Percentiles rank a stretch among this genome's conserved stretches.
Evolutionary conservation across 805 yeast species (phyloP).

Genomic region (Spathaspora sp.): DNA sequence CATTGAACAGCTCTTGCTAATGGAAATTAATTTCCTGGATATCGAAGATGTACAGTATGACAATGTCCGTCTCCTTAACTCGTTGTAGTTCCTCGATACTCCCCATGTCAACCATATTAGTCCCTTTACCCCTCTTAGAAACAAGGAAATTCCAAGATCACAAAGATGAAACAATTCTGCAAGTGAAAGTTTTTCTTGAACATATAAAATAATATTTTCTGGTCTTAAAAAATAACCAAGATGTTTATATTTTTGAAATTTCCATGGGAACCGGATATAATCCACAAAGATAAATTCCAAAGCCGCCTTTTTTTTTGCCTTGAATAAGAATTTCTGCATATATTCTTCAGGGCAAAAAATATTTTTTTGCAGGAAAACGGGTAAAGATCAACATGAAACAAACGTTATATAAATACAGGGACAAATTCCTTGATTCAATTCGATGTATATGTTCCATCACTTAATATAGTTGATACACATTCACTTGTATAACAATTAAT

Average conservation of each 20-base stretch:
- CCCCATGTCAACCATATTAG: background rate
- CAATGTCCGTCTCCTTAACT: too few relatives aligned
- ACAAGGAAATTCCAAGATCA: background rate
- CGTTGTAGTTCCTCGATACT: too few relatives aligned
- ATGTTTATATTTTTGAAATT: background rate
- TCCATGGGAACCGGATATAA: background rate
- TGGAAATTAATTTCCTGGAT: too few relatives aligned
- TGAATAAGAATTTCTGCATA: background rate
- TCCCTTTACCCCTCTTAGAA: background rate
- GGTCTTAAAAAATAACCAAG: background rate
- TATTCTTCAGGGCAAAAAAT: background rate
- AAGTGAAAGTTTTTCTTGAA: background rate
- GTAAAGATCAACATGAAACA: background rate
- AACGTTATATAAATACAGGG: background rate
- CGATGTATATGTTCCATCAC: conserved; percentile 1
- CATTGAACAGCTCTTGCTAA: too few relatives aligned
- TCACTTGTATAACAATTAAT: background rate
- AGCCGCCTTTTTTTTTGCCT: too few relatives aligned
- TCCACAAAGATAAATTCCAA: background rate
- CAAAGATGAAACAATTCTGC: background rate
- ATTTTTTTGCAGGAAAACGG: background rate
- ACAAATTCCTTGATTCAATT: background rate
- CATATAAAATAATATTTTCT: background rate
- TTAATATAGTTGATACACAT: background rate
- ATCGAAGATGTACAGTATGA: too few relatives aligned